Evolutionary conservation across 345 rosid species (phyloP), one percentile per base, ranked within the genome.

Genomic region (Aurinia saxatilis): DNA sequence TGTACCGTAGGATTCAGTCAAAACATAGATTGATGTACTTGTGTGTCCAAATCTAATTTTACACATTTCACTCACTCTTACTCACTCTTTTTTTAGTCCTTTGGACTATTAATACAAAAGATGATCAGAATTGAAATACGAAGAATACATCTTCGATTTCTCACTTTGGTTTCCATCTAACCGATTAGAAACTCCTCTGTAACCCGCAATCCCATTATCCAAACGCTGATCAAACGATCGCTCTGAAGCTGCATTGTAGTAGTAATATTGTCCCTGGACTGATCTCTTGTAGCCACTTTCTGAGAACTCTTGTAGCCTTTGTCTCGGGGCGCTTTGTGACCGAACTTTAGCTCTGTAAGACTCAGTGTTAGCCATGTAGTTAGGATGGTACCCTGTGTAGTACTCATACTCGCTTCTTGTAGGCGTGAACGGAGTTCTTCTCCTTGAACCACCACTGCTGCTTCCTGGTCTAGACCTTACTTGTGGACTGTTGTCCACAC

Each of bases 241-340:
- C 8, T 71, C 75, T 30, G 71, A 61, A 44, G 75, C 71, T 0
- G 66, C 37, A 16, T 58, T 48, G 62, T 65, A 72, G 61, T 65
- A 72, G 38, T 65, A 65, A 16, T 72, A 65, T 10, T 67, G 73
- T 30, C 84, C 92, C 44, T 77, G 87, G 16, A 50, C 39, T 16
- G 77, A 73, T 36, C 61, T 56, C 46, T 73, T 67, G 66, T 67
- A 60, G 4, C 75, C 66, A 50, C 61, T 44, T 61, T 65, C 66
- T 36, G 65, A 34, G 2, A 82, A 65, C 68, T 83, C 95, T 6
- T 63, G 48, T 49, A 84, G 72, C 81, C 99, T 81, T 77, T 90
- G 99, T 85, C 87, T 84, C 4, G 97, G 99, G 14, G 86, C 92
- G 66, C 99, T 93, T 50, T 85, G 95, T 21, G 97, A 90, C 73